Evolutionary conservation across 2,329 filamentous ascomycete species (phyloP), one percentile per base, ranked within the genome.

Genomic region (Aspergillus amoenus): DNA sequence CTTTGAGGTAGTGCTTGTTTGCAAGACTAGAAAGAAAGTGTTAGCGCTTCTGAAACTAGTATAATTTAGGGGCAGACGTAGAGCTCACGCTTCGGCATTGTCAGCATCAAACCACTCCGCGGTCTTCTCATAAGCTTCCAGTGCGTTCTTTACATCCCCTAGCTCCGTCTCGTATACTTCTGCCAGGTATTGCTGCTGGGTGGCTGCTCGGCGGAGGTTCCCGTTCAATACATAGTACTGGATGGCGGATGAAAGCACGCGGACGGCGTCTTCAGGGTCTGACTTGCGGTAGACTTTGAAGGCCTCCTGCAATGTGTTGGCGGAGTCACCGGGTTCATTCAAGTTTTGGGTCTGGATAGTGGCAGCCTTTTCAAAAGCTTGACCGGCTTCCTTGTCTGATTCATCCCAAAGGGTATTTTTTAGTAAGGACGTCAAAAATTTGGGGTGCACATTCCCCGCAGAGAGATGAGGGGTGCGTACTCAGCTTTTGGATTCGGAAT

Each of bases 241-340:
- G 71, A 97, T 91, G 41, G 92, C 89, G 63, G 87, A 79, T 63
- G 91, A 85, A 55, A 97, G 80, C 69, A 90, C 92, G 60, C 90
- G 82, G 43, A 89, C 90, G 15, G 93, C 93, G 68, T 93, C 88
- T 70, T 91, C 82, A 18, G 92, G 92, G 68, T 90, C 87, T 52
- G 89, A 87, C 77, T 92, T 95, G 68, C 88, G 85, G 79, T 97
- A 97, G 59, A 91, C 89, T 81, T 97, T 97, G 84, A 93, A 97
- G 52, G 94, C 94, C 74, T 97, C 93, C 68, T 88, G 85, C 60
- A 92, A 80, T 47, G 89, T 88, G 76, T 96, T 95, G 62, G 93
- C 93, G 47, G 92, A 91, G 72, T 97, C 94, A 72, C 96, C 91
- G 42, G 89, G 90, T 71, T 97, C 93, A 71, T 92, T 95, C 50